Evolutionary conservation across 345 rosid genomes (phyloP).

Genomic region (Populus tremula): DNA sequence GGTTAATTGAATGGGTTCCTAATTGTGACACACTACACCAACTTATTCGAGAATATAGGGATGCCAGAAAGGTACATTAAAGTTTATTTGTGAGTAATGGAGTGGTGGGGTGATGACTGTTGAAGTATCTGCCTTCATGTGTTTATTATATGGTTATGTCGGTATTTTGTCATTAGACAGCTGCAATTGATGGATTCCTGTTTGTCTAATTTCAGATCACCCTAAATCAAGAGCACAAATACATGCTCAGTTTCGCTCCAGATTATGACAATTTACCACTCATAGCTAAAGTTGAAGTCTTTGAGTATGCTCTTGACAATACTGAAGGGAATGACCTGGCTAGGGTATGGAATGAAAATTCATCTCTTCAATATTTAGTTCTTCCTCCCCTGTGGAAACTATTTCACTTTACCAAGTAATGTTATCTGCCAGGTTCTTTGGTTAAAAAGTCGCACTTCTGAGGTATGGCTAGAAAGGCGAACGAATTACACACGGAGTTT

Average conservation of each 20-base stretch:
- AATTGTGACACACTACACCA: conserved; percentile 93
- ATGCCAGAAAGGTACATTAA: conserved; percentile 69
- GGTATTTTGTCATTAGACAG: not conserved
- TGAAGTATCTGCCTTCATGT: not conserved
- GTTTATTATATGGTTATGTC: not conserved
- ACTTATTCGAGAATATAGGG: conserved; percentile 90
- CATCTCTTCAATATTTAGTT: conserved; percentile 2
- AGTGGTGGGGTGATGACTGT: not conserved
- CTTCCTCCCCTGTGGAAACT: conserved; percentile 4
- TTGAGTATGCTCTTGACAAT: conserved; percentile 77
- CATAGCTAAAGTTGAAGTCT: conserved; percentile 89
- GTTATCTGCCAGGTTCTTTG: conserved; percentile 73
- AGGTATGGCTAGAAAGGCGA: conserved; percentile 98
- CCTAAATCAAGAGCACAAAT: conserved; percentile 88
- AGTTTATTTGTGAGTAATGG: not conserved
- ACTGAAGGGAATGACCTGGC: conserved; percentile 95
- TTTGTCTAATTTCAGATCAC: conserved; percentile 57
- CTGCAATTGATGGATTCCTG: conserved; percentile 8
- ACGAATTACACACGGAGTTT: conserved; percentile 96
- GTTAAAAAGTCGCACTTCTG: conserved; percentile 97
- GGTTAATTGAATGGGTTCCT: conserved; percentile 96
- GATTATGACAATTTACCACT: conserved; percentile 92
- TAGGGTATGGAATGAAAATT: conserved; percentile 50
- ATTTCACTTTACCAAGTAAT: conserved; percentile 14
- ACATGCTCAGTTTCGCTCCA: conserved; percentile 88